Evolutionary conservation across 1,284 basidiomycete genomes (phyloP).

Genomic region (Xanthoconium separans): DNA sequence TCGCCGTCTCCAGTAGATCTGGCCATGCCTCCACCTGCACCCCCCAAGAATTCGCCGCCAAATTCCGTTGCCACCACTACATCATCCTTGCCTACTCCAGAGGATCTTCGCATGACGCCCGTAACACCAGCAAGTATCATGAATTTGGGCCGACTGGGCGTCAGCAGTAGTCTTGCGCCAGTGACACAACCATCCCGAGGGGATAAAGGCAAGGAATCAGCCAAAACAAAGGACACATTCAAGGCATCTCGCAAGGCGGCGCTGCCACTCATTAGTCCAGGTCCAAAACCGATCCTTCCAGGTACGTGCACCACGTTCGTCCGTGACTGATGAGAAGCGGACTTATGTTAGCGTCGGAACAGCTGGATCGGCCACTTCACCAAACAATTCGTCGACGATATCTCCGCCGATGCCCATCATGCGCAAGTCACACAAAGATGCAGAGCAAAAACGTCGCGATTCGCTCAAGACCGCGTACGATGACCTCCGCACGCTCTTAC

Average conservation of each 20-base stretch:
- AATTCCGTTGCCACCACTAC: constrained; percentile 5
- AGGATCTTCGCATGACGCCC: constrained; percentile 53
- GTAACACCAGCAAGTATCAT: constrained; percentile 87
- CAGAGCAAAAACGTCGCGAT: constrained; percentile 96
- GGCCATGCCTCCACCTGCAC: constrained; percentile 76
- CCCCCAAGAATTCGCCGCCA: constrained; percentile 17
- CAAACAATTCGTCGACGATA: constrained; percentile 22
- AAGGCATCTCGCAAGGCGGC: constrained; percentile 32
- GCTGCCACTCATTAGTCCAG: constrained; percentile 24
- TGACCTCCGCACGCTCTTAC: constrained; percentile 85
- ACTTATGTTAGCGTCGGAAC: constrained; percentile 9
- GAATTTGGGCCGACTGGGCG: constrained; percentile 70
- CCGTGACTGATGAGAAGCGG: background rate
- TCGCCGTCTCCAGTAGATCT: constrained; percentile 83
- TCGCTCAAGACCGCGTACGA: constrained; percentile 96
- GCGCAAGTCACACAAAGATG: constrained; percentile 95
- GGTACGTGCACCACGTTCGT: constrained; percentile 39
- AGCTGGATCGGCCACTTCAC: constrained; percentile 28
- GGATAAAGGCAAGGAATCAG: constrained; percentile 30
- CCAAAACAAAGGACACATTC: constrained; percentile 29
- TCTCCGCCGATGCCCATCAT: constrained; percentile 37
- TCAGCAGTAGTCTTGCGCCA: constrained; percentile 44
- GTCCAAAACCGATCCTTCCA: constrained; percentile 68
- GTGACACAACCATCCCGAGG: constrained; percentile 19
- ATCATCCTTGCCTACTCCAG: constrained; percentile 9